A percentile compares a stretch with the other conserved stretches of the same genome.
phyloP scores from a whole-genome alignment of 169 alveolate species.

The Cryptosporidium muris region DNA sequence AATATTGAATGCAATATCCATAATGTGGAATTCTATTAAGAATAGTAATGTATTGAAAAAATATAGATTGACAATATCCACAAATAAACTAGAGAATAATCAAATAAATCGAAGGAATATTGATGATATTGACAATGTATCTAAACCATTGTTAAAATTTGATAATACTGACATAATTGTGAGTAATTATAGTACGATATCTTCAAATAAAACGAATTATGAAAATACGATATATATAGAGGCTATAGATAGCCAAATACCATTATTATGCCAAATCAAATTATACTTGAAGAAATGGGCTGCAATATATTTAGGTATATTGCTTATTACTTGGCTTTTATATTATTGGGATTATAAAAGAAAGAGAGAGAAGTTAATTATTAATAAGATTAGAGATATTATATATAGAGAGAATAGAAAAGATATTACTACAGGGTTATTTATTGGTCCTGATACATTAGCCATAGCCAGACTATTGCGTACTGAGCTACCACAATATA shows the following conservation, averaged over 20 bases:
- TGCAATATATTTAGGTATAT: background rate
- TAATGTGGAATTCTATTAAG: constrained; percentile 58
- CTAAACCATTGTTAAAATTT: background rate
- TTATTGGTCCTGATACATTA: constrained; percentile 33
- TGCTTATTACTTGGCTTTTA: background rate
- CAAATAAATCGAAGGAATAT: no score
- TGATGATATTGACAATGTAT: no score
- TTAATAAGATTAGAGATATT: constrained; percentile 11
- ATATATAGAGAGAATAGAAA: constrained; percentile 47
- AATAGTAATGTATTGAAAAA: constrained; percentile 12
- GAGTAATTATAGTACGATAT: background rate
- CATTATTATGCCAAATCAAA: constrained; percentile 19
- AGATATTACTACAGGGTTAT: constrained; percentile 33
- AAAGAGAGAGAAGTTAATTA: constrained; percentile 12
- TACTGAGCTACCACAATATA: constrained; percentile 35
- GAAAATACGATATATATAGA: constrained; percentile 9
- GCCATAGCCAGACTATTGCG: constrained; percentile 25
- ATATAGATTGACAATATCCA: background rate
- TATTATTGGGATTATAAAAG: background rate
- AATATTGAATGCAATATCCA: constrained; percentile 30
- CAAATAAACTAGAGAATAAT: no score
- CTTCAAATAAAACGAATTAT: background rate
- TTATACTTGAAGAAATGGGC: constrained; percentile 36
- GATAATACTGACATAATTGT: background rate
- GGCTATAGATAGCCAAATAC: constrained; percentile 16